These are phyloP conservation scores for Rhizoctonia solani DNA, from an alignment of 1,284 basidiomycete species.

Conservation along the genomic window DNA sequence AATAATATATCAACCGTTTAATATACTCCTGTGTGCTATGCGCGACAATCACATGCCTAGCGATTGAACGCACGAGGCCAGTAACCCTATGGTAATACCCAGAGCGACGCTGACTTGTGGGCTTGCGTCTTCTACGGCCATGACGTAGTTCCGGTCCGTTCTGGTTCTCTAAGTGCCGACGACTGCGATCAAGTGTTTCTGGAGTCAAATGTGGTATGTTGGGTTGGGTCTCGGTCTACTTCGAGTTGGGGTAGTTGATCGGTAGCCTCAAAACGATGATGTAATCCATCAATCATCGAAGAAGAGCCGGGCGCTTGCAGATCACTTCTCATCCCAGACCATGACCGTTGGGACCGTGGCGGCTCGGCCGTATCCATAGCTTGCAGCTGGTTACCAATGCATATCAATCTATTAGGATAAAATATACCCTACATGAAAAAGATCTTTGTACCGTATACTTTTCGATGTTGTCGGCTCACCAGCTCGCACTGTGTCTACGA, in stretches of 20 bases:
- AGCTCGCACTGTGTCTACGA: no score
- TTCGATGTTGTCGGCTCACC: no score
- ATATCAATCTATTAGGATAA: no score
- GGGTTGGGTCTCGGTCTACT: not conserved
- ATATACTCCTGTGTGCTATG: not conserved
- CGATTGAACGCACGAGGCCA: constrained; percentile 89
- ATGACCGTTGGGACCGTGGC: not conserved
- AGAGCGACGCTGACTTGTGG: constrained; percentile 55
- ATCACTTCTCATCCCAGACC: not conserved
- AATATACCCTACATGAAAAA: no score
- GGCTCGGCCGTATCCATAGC: not conserved
- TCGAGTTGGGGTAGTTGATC: constrained; percentile 3
- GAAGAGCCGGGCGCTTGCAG: constrained; percentile 23
- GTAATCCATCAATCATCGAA: not conserved
- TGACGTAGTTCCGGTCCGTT: not conserved
- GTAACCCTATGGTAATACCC: constrained; percentile 73
- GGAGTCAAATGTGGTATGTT: constrained; percentile 13
- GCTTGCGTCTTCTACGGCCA: constrained; percentile 33
- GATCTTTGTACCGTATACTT: no score
- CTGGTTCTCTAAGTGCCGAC: not conserved
- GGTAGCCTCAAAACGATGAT: not conserved
- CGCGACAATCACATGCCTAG: constrained; percentile 54
- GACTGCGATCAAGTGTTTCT: not conserved
- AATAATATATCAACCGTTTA: no score
- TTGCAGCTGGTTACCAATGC: no score